Evolutionary conservation across 108 stramenopile genomes (phyloP), one percentile per base, ranked within the genome.

Genomic region (Nitzschia sp.): DNA sequence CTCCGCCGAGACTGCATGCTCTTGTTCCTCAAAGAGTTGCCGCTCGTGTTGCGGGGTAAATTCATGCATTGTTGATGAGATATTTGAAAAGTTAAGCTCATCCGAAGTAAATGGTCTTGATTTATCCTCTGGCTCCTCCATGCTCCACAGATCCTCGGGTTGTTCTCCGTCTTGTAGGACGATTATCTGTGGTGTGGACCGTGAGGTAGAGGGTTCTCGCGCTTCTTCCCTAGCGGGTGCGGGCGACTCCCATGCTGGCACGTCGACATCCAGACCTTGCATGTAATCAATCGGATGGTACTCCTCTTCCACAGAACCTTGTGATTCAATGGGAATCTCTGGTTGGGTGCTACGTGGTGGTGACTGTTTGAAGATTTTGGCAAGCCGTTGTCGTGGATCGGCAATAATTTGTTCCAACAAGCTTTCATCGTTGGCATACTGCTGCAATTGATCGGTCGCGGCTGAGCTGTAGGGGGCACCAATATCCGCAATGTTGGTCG

Each of bases 311-410:
- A n/a, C 17, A 1, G 54, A 50, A 21, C 30, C 22, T n/a, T 17
- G 52, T 38, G 36, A 23, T 25, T 38, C 30, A n/a, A 61, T 1
- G n/a, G 25, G 32, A 31, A 34, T 33, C 22, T 36, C 9, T 2
- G 46, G 4, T n/a, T 31, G 22, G 23, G 1, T 19, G 2, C 57
- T 46, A 23, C 17, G 13, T 27, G 52, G 16, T 35, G 63, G 31
- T 19, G 45, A 32, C 23, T 26, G n/a, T 1, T 67, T 71, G 34
- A 82, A 54, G 19, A 90, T 35, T 63, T 77, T 91, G 0, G 90
- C 90, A 11, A 94, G 56, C 45, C 93, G 71, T 73, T 94, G 93
- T 36, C 93, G 73, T 22, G 93, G 90, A 75, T 94, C 93, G 2
- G 88, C 70, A 19, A 88, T 66, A 22, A 89, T 54, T 31, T 73